Percentiles rank a stretch among this genome's conserved stretches.
Evolutionary conservation across 1,284 basidiomycete species (phyloP).

Genomic region (Ustilago curta): DNA sequence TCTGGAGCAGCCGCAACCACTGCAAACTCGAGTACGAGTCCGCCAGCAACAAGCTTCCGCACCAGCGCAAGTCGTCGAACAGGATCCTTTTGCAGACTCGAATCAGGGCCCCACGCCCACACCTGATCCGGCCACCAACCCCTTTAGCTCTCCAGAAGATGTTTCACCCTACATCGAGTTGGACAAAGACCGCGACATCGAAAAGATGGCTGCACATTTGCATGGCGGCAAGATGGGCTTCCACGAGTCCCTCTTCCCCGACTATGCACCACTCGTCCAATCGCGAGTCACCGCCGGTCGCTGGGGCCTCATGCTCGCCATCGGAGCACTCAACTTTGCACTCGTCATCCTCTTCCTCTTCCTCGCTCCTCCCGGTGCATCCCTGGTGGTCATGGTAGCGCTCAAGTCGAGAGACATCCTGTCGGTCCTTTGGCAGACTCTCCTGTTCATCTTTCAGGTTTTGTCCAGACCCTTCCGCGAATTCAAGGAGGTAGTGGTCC

Average conservation of each 20-base stretch:
- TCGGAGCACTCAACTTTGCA: conserved; percentile 24
- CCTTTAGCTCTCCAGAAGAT: conserved; percentile 10
- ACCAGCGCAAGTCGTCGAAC: conserved; percentile 11
- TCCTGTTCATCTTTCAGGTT: conserved; percentile 13
- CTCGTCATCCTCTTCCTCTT: conserved; percentile 34
- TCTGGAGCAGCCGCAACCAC: not conserved
- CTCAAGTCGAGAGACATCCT: conserved; percentile 38
- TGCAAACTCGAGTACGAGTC: conserved; percentile 3
- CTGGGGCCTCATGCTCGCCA: conserved; percentile 25
- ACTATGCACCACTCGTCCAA: conserved; percentile 31
- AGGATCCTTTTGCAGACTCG: conserved; percentile 18
- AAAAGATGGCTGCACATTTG: conserved; percentile 5
- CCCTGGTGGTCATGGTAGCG: conserved; percentile 25
- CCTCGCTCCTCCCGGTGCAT: conserved; percentile 20
- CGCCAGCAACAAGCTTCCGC: not conserved
- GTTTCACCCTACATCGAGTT: not conserved
- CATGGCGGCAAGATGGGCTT: conserved; percentile 11
- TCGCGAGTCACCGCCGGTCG: conserved; percentile 30
- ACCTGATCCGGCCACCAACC: not conserved
- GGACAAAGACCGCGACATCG: conserved; percentile 19
- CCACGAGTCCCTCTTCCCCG: conserved; percentile 21
- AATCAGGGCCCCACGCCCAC: not conserved
- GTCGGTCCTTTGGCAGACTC: conserved; percentile 35
- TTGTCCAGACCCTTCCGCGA: conserved; percentile 17
- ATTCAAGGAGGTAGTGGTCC: conserved; percentile 13